Conservation (phyloP, 2,329 filamentous ascomycete species). For the Coniochaeta sp. region DNA sequence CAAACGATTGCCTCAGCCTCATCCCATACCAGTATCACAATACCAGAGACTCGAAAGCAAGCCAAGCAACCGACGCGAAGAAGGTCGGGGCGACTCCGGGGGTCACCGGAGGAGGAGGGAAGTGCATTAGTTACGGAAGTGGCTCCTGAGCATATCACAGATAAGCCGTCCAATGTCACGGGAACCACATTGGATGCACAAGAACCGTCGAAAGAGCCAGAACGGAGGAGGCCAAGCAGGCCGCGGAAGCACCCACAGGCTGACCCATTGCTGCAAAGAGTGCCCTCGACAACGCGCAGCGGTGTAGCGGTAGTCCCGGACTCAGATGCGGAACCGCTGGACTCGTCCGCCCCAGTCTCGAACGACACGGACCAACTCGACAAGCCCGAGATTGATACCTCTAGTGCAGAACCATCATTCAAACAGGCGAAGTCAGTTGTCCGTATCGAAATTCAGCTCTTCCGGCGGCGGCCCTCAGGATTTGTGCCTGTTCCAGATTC, state of each 20-base stretch:
- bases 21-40: too few species aligned
- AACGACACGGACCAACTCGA: neutral
- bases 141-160: neutral
- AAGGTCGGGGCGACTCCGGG: too few species aligned
- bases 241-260: neutral
- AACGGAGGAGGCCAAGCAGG: neutral
- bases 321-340: neutral
- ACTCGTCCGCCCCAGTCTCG: neutral
- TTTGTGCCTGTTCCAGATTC: neutral
- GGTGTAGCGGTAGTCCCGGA: neutral
- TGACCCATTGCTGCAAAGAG: neutral
- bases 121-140: neutral
- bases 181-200: neutral
- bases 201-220: neutral
- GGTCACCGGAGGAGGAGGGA: too few species aligned
- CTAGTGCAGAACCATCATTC: neutral
- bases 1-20: too few species aligned
- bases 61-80: too few species aligned
- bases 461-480: neutral
- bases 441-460: neutral
- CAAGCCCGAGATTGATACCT: neutral
- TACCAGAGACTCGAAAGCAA: too few species aligned
- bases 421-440: neutral
- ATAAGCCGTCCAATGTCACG: neutral
- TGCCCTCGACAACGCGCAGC: neutral